These are phyloP conservation scores for Verbascum thapsus DNA, from an alignment of 257 asterid species.

Conservation along the genomic window DNA sequence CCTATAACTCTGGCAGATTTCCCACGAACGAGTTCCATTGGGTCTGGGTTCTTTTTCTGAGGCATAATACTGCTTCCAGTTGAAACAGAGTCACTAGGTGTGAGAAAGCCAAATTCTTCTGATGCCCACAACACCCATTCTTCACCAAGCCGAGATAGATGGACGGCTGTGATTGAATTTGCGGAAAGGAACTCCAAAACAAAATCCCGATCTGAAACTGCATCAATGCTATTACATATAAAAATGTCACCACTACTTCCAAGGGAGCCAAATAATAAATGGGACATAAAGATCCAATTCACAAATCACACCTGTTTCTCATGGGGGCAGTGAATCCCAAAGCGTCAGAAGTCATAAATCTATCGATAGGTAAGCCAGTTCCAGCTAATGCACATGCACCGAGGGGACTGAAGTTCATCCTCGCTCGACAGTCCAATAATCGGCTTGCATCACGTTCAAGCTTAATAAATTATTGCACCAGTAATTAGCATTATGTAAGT, in stretches of 20 bases:
- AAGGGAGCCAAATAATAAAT: slow-evolving; percentile 16
- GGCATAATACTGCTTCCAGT: slow-evolving; percentile 99
- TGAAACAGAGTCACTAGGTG: slow-evolving; percentile 93
- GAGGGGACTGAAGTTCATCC: slow-evolving; percentile 87
- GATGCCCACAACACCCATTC: slow-evolving; percentile 99
- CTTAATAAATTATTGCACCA: slow-evolving; percentile 44
- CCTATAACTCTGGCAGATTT: slow-evolving; percentile 96
- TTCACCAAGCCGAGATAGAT: slow-evolving; percentile 98
- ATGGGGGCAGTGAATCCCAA: slow-evolving; percentile 91
- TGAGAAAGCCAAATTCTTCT: slow-evolving; percentile 91
- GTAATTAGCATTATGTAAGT: slow-evolving; percentile 22
- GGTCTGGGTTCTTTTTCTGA: slow-evolving; percentile 98
- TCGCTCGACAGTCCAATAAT: slow-evolving; percentile 72
- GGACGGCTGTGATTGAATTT: slow-evolving; percentile 80
- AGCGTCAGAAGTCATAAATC: slow-evolving; percentile 93
- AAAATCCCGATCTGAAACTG: slow-evolving; percentile 99
- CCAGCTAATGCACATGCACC: slow-evolving; percentile 99
- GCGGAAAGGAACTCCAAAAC: slow-evolving; percentile 91
- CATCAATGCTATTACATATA: slow-evolving; percentile 88
- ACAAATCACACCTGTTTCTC: slow-evolving; percentile 75
- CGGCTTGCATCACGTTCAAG: slow-evolving; percentile 96
- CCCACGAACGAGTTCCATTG: slow-evolving; percentile 99
- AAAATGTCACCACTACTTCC: slow-evolving; percentile 36
- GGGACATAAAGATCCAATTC: slow-evolving; percentile 13
- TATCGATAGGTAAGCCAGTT: slow-evolving; percentile 95